Evolutionary conservation across 805 yeast genomes (phyloP), one percentile per base, ranked within the genome.

Genomic region (Hanseniaspora taiwanica): DNA sequence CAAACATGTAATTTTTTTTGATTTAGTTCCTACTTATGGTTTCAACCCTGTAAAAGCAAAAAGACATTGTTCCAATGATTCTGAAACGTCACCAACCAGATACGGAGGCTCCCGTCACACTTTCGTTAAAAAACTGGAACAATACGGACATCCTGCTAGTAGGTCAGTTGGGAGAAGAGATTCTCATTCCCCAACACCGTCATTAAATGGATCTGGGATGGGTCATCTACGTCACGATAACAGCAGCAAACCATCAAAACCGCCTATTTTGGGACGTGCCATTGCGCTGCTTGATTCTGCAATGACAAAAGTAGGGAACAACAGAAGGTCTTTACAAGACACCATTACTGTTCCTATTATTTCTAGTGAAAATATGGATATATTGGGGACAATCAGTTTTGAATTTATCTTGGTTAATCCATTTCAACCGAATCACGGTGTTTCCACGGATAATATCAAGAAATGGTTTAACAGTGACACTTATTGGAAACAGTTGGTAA

Each of bases 401-500:
- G 94, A 85, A 52, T 71, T 77, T 39, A 58, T 81, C 58, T 59
- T 78, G 34, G 80, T 84, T 4, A 74, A 69, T 10, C 78, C 96
- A 2, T 89, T 87, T 52, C 54, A 55, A 27, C 69, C 71, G 9
- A 60, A 80, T n/a, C 67, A 48, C 25, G n/a, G 13, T 3, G 20
- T 12, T 10, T 35, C 27, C 12, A 34, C 34, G 19, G 41, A 39
- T 14, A 19, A 59, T 56, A 60, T 46, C 4, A 33, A 18, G 5
- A 33, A 16, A 18, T 33, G 36, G 36, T 18, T 9, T 52, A 52
- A 39, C 47, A 72, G 84, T 1, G 81, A 82, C 40, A 79, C 91
- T 1, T 87, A 86, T 61, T 89, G 96, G 96, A 83, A 81, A 53
- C 84, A 91, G 12, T 64, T 85, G 40, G 86, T 82, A 4, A 73